Evolutionary conservation across 2,329 filamentous ascomycete genomes (phyloP).

Genomic region (Claviceps sp.): DNA sequence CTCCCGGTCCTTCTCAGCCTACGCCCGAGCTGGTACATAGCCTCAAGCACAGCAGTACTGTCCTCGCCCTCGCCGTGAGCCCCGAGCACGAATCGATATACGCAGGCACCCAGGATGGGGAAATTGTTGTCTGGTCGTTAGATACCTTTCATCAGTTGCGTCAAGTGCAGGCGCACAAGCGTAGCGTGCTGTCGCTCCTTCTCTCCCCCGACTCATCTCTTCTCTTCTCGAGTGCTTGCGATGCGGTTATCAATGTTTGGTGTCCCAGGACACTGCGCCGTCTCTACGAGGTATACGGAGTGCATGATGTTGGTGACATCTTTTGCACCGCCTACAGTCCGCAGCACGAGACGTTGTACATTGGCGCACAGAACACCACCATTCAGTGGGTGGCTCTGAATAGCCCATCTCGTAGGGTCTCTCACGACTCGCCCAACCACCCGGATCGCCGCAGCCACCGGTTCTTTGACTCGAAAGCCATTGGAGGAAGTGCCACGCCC

Average conservation of each 20-base stretch:
- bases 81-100: conserved; percentile 68
- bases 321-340: conserved; percentile 88
- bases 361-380: conserved; percentile 86
- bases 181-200: conserved; percentile 76
- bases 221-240: conserved; percentile 85
- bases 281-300: conserved; percentile 82
- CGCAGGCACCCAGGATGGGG: conserved; percentile 83
- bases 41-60: conserved; percentile 63
- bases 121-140: conserved; percentile 85
- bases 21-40: conserved; percentile 58
- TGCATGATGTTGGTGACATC: conserved; percentile 88
- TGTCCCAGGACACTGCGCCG: conserved; percentile 61
- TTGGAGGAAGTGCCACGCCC: conserved; percentile 69
- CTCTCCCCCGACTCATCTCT: conserved; percentile 62
- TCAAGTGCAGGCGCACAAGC: conserved; percentile 77
- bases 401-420: conserved; percentile 44
- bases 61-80: conserved; percentile 72
- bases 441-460: conserved; percentile 67
- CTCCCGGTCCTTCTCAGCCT: conserved; percentile 8
- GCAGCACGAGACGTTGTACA: conserved; percentile 67
- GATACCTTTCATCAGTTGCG: conserved; percentile 71
- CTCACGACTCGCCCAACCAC: conserved; percentile 52
- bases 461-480: conserved; percentile 85
- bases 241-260: conserved; percentile 93
- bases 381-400: conserved; percentile 84